Base-by-base conservation (phyloP, 257 asterid genomes). In the Thymus mandschuricus region DNA sequence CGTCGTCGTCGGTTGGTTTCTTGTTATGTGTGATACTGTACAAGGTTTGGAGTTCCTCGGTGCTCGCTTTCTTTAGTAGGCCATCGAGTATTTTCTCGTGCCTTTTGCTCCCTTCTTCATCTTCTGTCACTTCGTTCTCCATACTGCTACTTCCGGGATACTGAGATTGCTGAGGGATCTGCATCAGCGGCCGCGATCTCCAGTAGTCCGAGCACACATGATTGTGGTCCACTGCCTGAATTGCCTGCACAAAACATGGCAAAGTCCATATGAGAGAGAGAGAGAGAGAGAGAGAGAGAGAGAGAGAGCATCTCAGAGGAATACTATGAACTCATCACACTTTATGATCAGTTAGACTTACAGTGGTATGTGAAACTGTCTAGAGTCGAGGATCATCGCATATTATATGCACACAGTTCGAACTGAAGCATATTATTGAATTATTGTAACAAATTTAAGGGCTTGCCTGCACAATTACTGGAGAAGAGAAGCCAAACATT, bases 401-500 rank as follows among this genome's bases (percentile, higher is more conserved):
- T 5, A 38, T 38, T 38, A 38, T 38, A 38, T 38, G 41, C 41
- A 38, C 41, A 38, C 43, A 2, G 12, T 41, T 27, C n/a, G 10
- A 54, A 68, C 41, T 51, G 52, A 67, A 29, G 31, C 46, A 66
- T 2, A 41, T 60, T 49, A 45, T 34, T 40, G 40, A 40, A 43
- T 41, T 27, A 3, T 21, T 60, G 34, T 8, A 56, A 44, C 31
- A 10, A 67, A 38, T 40, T 35, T 10, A 68, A 54, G 68, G 64
- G 34, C 84, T 65, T 82, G 82, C 99, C 98, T 91, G 99, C 69
- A 91, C 80, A 76, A 94, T 91, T 67, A 86, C 85, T 30, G 98
- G 97, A 45, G 99, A 86, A 64, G 95, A 80, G 75, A 94, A 91
- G 61, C 99, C 99, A 76, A 94, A 94, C 99, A 94, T 94, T 73